These are phyloP conservation scores for Davidsoniella eucalypti DNA, from an alignment of 2,329 filamentous ascomycete genomes.

Conservation along the genomic window DNA sequence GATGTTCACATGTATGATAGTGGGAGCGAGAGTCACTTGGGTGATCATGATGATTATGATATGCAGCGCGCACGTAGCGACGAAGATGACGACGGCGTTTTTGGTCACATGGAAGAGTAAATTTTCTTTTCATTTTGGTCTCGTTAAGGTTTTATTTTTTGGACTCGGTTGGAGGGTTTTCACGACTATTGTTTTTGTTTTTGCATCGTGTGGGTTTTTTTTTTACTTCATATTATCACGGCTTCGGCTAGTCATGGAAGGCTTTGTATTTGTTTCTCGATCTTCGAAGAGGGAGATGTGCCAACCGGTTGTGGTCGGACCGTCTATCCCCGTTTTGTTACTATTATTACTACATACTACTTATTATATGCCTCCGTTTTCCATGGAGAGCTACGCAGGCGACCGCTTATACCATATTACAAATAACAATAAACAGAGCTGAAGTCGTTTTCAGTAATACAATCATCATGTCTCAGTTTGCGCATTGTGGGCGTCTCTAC, in stretches of 20 bases:
- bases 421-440: too few relatives aligned
- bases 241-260: not conserved
- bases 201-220: not conserved
- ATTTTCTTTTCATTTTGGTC: not conserved
- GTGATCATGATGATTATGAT: constrained; percentile 50
- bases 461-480: not conserved
- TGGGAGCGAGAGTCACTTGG: constrained; percentile 39
- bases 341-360: not conserved
- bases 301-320: constrained; percentile 7
- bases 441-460: too few relatives aligned
- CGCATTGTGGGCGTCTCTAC: too few relatives aligned
- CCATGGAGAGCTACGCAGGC: constrained; percentile 1
- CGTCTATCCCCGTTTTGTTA: not conserved
- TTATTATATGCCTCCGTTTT: not conserved
- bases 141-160: constrained; percentile 2
- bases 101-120: constrained; percentile 81
- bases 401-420: not conserved
- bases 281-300: not conserved
- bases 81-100: constrained; percentile 89
- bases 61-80: constrained; percentile 51
- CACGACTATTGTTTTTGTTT: constrained; percentile 5
- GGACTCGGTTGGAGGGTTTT: not conserved
- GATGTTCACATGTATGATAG: constrained; percentile 56
- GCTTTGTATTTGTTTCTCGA: constrained; percentile 1
- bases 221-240: not conserved